Base-by-base conservation (phyloP, 768 basidiomycete genomes). In the Amanita brunnescens region DNA sequence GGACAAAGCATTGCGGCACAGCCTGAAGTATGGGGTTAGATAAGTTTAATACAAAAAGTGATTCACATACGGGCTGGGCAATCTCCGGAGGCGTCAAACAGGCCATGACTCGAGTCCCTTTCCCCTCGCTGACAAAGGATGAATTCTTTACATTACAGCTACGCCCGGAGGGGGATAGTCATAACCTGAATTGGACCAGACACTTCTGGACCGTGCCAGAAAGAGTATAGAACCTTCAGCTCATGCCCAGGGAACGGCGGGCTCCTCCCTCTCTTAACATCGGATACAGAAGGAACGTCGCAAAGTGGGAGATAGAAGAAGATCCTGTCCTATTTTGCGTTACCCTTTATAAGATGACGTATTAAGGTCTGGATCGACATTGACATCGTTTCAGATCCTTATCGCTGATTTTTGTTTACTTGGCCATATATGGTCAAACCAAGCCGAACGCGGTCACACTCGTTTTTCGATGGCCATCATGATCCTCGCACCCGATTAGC, bases 1-100 rank as follows among this genome's bases (percentile, higher is more conserved):
- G 74, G 71, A 54, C 60, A 69, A 56, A 58, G 72, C 45, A 61
- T 67, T 1, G 72, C 57, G 32, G 61, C 47, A 24, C 59, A 52
- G 52, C 57, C 67, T 69, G 37, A 39, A 23, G 26, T 24, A 49
- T 49, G 49, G 33, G 32, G 46, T 47, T 47, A 47, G 46, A 34
- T 34, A 47, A 21, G 14, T 47, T 37, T 18, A 53, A 40, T 21
- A 21, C 24, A 44, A 35, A 24, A 23, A n/a, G 26, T 33, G 21
- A 42, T 35, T 20, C 43, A 55, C 58, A 42, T 54, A 62, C 66
- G 65, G 34, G 61, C 62, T 10, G 54, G 54, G 41, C 41, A 35
- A 39, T 61, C 62, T 39, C 52, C 51, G 40, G 41, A 59, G 44
- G 59, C 64, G 39, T 54, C 58, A 47, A 49, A 64, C 12, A 66